These are phyloP conservation scores for Porodaedalea pini DNA, from an alignment of 1,284 basidiomycete species.

Conservation along the genomic window DNA sequence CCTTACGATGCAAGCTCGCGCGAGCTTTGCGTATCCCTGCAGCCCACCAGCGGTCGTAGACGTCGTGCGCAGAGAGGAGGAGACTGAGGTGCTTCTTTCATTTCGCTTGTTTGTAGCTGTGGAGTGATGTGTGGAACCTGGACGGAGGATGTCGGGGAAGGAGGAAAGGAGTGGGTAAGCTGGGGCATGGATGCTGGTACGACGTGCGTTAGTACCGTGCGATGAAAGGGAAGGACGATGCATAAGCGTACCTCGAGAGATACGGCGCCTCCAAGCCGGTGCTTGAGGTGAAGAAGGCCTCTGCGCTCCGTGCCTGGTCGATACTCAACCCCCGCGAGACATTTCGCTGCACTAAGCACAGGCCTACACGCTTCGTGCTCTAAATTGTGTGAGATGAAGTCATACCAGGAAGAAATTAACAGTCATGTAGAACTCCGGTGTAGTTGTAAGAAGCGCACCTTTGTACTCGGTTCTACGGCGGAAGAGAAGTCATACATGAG, in stretches of 20 bases:
- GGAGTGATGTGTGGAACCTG: slow-evolving; percentile 7
- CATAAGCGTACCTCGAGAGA: slow-evolving; percentile 34
- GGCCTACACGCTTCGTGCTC: background rate
- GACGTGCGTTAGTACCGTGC: slow-evolving; percentile 4
- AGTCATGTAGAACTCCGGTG: slow-evolving; percentile 22
- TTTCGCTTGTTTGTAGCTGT: background rate
- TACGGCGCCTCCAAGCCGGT: slow-evolving; percentile 32
- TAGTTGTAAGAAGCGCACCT: slow-evolving; percentile 22
- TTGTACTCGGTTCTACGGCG: slow-evolving; percentile 21
- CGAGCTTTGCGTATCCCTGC: slow-evolving; percentile 41
- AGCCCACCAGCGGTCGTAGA: slow-evolving; percentile 36
- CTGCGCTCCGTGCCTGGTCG: slow-evolving; percentile 35
- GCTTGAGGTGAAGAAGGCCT: slow-evolving; percentile 33
- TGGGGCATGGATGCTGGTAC: slow-evolving; percentile 37
- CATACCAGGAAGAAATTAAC: slow-evolving; percentile 10
- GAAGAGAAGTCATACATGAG: slow-evolving; percentile 46
- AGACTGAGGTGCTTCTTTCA: slow-evolving; percentile 26
- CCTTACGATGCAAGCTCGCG: slow-evolving; percentile 34
- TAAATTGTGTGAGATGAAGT: too few species aligned
- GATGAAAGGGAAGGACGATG: background rate
- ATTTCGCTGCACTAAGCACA: slow-evolving; percentile 37
- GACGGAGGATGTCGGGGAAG: slow-evolving; percentile 41
- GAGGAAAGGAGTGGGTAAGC: slow-evolving; percentile 50
- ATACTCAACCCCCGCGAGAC: slow-evolving; percentile 54
- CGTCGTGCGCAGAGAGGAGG: slow-evolving; percentile 28